Evolutionary conservation across 768 basidiomycete genomes (phyloP).

Genomic region (Sporobolomyces roseus): DNA sequence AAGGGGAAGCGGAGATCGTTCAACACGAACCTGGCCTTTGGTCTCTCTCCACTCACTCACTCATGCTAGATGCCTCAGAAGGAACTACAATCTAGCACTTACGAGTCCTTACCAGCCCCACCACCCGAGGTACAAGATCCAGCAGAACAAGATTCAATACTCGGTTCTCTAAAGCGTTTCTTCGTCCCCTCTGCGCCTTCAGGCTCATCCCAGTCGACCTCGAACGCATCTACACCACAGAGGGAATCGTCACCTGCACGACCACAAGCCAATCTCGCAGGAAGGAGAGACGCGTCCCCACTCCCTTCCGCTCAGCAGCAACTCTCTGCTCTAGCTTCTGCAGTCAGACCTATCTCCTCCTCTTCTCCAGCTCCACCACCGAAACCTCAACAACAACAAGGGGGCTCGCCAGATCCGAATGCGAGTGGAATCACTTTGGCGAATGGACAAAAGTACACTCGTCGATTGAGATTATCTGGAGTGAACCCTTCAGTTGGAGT

Average conservation of each 20-base stretch:
- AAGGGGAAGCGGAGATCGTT: not conserved
- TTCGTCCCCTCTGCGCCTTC: slow-evolving; percentile 5
- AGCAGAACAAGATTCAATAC: slow-evolving; percentile 9
- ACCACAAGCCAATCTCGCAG: not conserved
- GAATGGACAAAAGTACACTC: slow-evolving; percentile 14
- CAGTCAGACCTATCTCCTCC: not conserved
- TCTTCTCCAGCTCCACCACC: too few relatives aligned
- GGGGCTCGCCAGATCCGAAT: not conserved
- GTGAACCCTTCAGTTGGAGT: slow-evolving; percentile 22
- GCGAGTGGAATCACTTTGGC: slow-evolving; percentile 11
- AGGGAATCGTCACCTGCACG: slow-evolving; percentile 1
- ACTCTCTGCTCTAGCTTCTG: slow-evolving; percentile 9
- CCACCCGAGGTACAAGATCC: slow-evolving; percentile 13
- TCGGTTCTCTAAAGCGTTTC: slow-evolving; percentile 11
- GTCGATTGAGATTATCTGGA: slow-evolving; percentile 12
- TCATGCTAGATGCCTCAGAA: not conserved
- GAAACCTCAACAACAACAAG: not conserved
- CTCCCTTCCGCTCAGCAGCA: slow-evolving; percentile 15
- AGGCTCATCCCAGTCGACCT: not conserved
- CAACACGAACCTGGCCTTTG: not conserved
- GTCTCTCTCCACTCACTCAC: not conserved
- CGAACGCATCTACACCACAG: slow-evolving; percentile 7
- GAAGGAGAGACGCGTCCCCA: not conserved
- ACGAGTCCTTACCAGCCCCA: slow-evolving; percentile 6
- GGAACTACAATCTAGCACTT: not conserved